Evolutionary conservation across 2,329 filamentous ascomycete species (phyloP), one percentile per base, ranked within the genome.

Genomic region (Raffaelea ambrosiae): DNA sequence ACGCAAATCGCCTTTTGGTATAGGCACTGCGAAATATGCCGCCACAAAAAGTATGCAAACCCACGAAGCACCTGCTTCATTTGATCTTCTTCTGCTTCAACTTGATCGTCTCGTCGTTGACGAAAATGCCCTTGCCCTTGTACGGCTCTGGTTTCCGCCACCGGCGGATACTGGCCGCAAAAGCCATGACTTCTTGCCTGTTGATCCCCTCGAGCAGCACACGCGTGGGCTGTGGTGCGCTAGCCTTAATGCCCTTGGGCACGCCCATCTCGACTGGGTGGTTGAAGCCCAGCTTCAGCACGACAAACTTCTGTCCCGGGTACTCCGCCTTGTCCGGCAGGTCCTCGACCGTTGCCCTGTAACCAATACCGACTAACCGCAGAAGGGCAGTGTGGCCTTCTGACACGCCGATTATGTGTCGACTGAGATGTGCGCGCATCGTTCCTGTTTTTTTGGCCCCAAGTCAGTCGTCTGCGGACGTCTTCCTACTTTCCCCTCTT

Each of bases 51-150:
- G 21, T 29, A 40, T 10, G 31, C 16, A 19, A 16, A 13, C 22
- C 21, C n/a, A 19, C 5, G 8, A 4, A 16, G 36, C 9, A 40
- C 23, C 14, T 5, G 4, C 22, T 72, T 82, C n/a, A 93, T 76
- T 90, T 91, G 66, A 91, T 88, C 79, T 91, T 93, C 84, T 96
- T 98, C 61, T 88, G 85, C 83, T 98, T 98, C 68, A 98, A 67
- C 77, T 86, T 95, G 71, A 98, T 96, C 26, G 89, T 96, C 76
- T 98, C 89, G 54, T 90, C 88, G 62, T 97, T 94, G 59, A 98
- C 84, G 65, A 97, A 98, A 58, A 98, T 95, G 59, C 93, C 93
- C 81, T 98, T 97, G 57, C 93, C 93, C 80, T 98, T 98, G 70
- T 98, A 98, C 55, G 93, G 93, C 71, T 98, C 93, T 26, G 93